Evolutionary conservation across 352 stramenopile genomes (phyloP).

Genomic region (Phytophthora constricta): DNA sequence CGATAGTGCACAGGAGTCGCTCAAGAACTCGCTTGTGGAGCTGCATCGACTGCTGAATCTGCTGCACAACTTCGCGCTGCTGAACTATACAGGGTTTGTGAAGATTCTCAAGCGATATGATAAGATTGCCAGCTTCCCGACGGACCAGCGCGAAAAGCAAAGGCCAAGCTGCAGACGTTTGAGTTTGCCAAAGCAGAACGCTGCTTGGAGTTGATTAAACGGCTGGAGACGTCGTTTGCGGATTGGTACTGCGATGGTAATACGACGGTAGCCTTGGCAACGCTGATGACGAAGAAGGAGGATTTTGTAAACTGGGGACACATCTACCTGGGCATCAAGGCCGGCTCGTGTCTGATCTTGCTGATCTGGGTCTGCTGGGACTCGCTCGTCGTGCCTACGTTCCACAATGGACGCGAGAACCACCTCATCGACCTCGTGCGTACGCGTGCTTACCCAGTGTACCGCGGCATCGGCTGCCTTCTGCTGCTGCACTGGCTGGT

Average conservation of each 20-base stretch:
- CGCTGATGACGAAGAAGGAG: slow-evolving; percentile 80
- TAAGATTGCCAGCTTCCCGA: slow-evolving; percentile 48
- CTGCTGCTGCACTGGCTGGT: slow-evolving; percentile 97
- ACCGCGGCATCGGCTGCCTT: slow-evolving; percentile 94
- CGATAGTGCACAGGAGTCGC: slow-evolving; percentile 82
- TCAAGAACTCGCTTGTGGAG: slow-evolving; percentile 94
- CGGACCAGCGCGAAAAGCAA: slow-evolving; percentile 49
- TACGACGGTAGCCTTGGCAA: slow-evolving; percentile 70
- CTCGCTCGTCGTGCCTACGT: slow-evolving; percentile 83
- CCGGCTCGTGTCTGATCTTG: slow-evolving; percentile 78
- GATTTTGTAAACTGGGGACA: slow-evolving; percentile 81
- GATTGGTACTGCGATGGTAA: slow-evolving; percentile 83
- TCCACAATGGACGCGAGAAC: slow-evolving; percentile 66
- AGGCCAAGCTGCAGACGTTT: slow-evolving; percentile 56
- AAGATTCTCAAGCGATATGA: slow-evolving; percentile 99
- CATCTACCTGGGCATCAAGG: slow-evolving; percentile 88
- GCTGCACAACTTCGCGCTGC: slow-evolving; percentile 96
- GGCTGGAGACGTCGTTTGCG: slow-evolving; percentile 76
- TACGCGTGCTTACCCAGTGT: slow-evolving; percentile 93
- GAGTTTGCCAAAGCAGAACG: slow-evolving; percentile 64
- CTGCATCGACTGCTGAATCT: slow-evolving; percentile 94
- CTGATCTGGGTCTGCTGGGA: slow-evolving; percentile 97
- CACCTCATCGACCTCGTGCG: slow-evolving; percentile 80
- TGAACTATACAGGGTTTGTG: slow-evolving; percentile 98
- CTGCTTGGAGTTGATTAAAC: slow-evolving; percentile 55